phyloP scores from a whole-genome alignment of 23 red algal genomes.

The Gracilaria gracilis region DNA sequence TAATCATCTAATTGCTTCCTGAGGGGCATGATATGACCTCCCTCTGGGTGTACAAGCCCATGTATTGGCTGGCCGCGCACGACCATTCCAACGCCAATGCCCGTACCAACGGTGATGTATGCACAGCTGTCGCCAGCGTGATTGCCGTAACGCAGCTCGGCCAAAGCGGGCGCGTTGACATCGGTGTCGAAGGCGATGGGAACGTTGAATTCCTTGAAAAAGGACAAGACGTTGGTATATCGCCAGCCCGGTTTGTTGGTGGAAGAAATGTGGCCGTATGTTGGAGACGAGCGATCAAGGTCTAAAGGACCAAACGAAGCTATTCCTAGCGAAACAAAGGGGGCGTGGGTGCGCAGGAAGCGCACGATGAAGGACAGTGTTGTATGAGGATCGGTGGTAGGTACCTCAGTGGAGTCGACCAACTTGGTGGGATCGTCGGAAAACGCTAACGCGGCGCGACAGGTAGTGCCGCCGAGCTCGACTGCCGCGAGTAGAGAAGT shows the following conservation, averaged over 20 bases:
- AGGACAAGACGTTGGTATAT: slow-evolving; percentile 58
- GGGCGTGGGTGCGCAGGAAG: slow-evolving; percentile 72
- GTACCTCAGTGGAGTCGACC: slow-evolving; percentile 77
- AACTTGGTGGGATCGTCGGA: slow-evolving; percentile 66
- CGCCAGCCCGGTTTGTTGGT: slow-evolving; percentile 82
- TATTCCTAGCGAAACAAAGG: slow-evolving; percentile 87
- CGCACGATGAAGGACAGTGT: slow-evolving; percentile 66
- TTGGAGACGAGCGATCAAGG: slow-evolving; percentile 33
- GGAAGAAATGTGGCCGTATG: slow-evolving; percentile 72
- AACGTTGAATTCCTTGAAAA: slow-evolving; percentile 67
- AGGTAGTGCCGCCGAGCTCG: slow-evolving; percentile 96
- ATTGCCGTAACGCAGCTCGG: slow-evolving; percentile 80
- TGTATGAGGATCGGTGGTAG: slow-evolving; percentile 78
- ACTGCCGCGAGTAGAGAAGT: slow-evolving; percentile 76
- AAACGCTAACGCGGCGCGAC: slow-evolving; percentile 75
- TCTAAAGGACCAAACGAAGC: slow-evolving; percentile 95
- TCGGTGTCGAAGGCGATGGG: slow-evolving; percentile 92
- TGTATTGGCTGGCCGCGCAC: slow-evolving; percentile 83
- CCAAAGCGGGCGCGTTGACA: slow-evolving; percentile 96
- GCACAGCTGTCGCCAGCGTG: slow-evolving; percentile 72
- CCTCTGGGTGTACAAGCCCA: slow-evolving; percentile 94
- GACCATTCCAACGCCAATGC: slow-evolving; percentile 92
- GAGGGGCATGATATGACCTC: slow-evolving; percentile 75
- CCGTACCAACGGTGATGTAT: slow-evolving; percentile 98
- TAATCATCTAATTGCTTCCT: slow-evolving; percentile 69